Evolutionary conservation across 2,329 filamentous ascomycete genomes (phyloP).

Genomic region (Pseudophaeomoniella oleicola): DNA sequence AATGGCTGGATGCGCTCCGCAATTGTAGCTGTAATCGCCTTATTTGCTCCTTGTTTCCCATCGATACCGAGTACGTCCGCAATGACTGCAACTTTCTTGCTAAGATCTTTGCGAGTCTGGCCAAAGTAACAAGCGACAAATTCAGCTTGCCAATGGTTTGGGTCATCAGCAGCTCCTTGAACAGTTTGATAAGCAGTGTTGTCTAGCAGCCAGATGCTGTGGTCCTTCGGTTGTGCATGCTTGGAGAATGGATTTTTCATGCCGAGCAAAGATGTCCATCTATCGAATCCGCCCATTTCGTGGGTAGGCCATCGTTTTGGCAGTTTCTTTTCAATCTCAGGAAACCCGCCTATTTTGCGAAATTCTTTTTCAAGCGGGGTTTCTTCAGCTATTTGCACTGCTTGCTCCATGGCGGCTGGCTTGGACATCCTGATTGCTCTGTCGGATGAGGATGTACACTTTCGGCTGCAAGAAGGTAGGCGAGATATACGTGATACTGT

Average conservation of each 20-base stretch:
- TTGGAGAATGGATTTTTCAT: constrained; percentile 42
- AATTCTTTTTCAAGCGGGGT: background rate
- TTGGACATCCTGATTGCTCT: background rate
- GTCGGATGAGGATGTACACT: no score
- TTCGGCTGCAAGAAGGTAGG: no score
- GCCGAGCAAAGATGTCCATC: constrained; percentile 19
- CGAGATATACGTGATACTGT: no score
- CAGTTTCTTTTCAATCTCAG: background rate
- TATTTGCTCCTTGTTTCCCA: constrained; percentile 31
- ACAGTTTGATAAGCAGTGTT: constrained; percentile 60
- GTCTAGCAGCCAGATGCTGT: constrained; percentile 80
- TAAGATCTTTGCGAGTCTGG: constrained; percentile 50
- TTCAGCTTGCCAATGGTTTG: constrained; percentile 57
- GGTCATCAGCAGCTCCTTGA: constrained; percentile 20
- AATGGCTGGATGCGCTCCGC: constrained; percentile 48
- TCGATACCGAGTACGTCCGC: constrained; percentile 55
- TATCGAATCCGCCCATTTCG: background rate
- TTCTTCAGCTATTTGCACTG: background rate
- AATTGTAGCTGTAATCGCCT: constrained; percentile 50
- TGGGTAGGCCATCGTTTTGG: background rate
- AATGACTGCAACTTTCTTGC: constrained; percentile 55
- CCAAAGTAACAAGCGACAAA: constrained; percentile 73
- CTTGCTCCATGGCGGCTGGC: background rate
- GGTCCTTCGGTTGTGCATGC: constrained; percentile 44
- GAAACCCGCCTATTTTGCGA: background rate